A percentile compares a stretch with the other conserved stretches of the same genome.
Conservation (phyloP, 768 basidiomycete genomes). For the Clitopilus passeckerianus region DNA sequence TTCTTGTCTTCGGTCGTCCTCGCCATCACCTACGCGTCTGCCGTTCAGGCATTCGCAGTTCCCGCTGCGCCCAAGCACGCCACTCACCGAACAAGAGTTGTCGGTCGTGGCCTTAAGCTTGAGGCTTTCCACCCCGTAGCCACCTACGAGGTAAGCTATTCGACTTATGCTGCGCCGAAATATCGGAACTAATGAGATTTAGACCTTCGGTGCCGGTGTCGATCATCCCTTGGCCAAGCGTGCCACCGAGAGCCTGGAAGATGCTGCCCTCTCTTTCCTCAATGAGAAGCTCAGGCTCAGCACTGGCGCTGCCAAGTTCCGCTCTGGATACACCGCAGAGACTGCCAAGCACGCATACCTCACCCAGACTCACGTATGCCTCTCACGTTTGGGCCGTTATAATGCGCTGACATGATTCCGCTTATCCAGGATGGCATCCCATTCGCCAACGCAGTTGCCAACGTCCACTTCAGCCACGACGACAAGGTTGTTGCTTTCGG, state of each 20-base stretch:
- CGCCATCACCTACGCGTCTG: conserved; percentile 19
- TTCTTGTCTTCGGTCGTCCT: conserved; percentile 22
- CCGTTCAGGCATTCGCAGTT: background rate
- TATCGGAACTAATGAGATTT: background rate
- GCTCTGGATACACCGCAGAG: conserved; percentile 12
- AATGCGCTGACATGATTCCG: background rate
- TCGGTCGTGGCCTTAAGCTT: conserved; percentile 18
- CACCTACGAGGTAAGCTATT: conserved; percentile 16
- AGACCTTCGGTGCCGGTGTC: conserved; percentile 24
- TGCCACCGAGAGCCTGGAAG: conserved; percentile 7
- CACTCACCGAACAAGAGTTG: conserved; percentile 17
- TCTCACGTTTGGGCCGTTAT: background rate
- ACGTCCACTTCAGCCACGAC: conserved; percentile 10
- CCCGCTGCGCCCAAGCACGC: conserved; percentile 10
- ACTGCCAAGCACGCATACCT: conserved; percentile 16
- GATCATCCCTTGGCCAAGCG: conserved; percentile 11
- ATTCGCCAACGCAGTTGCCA: conserved; percentile 16
- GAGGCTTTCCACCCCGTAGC: conserved; percentile 20
- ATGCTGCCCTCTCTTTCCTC: conserved; percentile 16
- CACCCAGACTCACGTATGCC: conserved; percentile 15
- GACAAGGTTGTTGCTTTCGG: conserved; percentile 32
- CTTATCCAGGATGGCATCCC: conserved; percentile 9
- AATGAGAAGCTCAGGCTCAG: conserved; percentile 11
- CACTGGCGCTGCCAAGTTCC: conserved; percentile 8
- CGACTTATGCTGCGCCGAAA: background rate